Conservation (phyloP, 116 monocot genomes). For the Phalaenopsis hybrid region DNA sequence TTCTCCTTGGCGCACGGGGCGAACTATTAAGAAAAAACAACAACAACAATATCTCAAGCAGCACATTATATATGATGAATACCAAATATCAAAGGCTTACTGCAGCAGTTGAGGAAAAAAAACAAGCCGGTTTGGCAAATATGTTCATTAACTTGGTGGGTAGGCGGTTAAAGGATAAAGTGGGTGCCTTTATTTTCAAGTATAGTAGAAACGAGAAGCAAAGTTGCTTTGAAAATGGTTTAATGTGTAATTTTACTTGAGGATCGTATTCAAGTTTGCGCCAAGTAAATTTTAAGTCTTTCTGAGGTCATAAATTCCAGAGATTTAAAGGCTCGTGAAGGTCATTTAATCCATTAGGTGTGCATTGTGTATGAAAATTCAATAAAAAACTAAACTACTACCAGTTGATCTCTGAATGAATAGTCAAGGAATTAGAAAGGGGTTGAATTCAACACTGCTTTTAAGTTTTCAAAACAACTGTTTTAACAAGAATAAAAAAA, state of each 20-base stretch:
- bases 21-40: constrained; percentile 21
- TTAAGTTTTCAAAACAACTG: background rate
- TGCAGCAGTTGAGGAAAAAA: background rate
- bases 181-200: background rate
- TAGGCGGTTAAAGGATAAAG: background rate
- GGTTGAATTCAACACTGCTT: background rate
- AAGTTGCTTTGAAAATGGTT: background rate
- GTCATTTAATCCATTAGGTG: background rate
- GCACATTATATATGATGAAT: background rate
- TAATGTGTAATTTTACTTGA: background rate
- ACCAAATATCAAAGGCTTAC: background rate
- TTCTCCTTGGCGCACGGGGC: constrained; percentile 31
- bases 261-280: background rate
- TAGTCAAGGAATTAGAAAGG: background rate
- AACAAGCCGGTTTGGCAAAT: background rate
- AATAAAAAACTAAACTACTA: background rate
- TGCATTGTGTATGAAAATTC: background rate
- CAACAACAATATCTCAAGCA: background rate
- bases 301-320: background rate
- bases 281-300: background rate
- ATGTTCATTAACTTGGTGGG: background rate
- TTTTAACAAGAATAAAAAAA: background rate
- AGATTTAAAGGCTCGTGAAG: background rate
- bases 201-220: background rate
- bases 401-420: background rate